These are phyloP conservation scores for Alternaria longipes DNA, from an alignment of 2,329 filamentous ascomycete genomes.

Conservation along the genomic window DNA sequence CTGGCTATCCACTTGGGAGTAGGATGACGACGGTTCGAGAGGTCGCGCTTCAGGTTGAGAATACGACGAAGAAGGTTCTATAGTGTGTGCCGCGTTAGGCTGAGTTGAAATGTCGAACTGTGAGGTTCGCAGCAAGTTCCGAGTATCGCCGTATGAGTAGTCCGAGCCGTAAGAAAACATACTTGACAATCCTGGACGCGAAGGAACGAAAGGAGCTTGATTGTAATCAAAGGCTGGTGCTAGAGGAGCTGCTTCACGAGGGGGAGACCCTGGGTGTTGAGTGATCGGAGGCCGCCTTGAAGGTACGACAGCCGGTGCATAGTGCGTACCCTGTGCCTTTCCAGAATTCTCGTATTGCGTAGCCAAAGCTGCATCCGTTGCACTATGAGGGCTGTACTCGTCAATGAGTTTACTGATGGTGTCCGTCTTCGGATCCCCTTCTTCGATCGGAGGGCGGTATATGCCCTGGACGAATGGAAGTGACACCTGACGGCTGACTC, in stretches of 20 bases:
- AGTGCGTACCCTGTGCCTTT: not conserved
- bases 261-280: conserved; percentile 33
- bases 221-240: conserved; percentile 40
- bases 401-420: conserved; percentile 48
- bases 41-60: conserved; percentile 23
- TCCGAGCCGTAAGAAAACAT: conserved; percentile 39
- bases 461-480: conserved; percentile 24
- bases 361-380: conserved; percentile 11
- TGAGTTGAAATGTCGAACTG: conserved; percentile 14
- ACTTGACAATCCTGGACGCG: conserved; percentile 27
- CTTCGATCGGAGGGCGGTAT: conserved; percentile 20
- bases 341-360: not conserved
- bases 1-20: conserved; percentile 32
- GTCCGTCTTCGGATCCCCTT: conserved; percentile 37
- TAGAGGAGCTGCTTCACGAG: conserved; percentile 35
- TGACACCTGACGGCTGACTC: conserved; percentile 20
- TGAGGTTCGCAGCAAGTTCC: conserved; percentile 39
- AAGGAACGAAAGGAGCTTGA: conserved; percentile 12
- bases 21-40: conserved; percentile 39
- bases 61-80: conserved; percentile 38
- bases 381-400: conserved; percentile 31
- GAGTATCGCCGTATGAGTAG: conserved; percentile 50
- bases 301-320: not conserved
- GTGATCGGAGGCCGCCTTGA: conserved; percentile 18
- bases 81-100: not conserved